These are phyloP conservation scores for Penicillium nucicola DNA, from an alignment of 495 filamentous ascomycete genomes.

Conservation along the genomic window DNA sequence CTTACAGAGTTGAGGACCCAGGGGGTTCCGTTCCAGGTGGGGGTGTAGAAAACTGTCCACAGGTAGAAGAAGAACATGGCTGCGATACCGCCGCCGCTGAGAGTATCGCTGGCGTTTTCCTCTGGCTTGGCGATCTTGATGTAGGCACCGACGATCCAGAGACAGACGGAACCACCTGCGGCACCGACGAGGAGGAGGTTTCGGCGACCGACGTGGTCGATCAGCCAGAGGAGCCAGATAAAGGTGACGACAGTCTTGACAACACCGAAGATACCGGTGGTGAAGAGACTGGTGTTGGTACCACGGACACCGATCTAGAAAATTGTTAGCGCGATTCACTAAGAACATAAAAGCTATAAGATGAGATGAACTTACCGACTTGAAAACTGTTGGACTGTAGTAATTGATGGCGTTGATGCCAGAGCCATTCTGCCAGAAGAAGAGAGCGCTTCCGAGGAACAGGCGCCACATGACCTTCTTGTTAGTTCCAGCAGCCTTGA, in stretches of 20 bases:
- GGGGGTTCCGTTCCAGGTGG: slow-evolving; percentile 71
- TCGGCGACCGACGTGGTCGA: slow-evolving; percentile 68
- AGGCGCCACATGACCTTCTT: slow-evolving; percentile 61
- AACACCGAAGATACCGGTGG: slow-evolving; percentile 53
- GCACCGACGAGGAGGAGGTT: slow-evolving; percentile 70
- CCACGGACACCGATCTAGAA: slow-evolving; percentile 51
- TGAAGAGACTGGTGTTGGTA: slow-evolving; percentile 46
- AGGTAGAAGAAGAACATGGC: slow-evolving; percentile 80
- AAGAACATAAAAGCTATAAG: no score
- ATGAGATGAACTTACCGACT: slow-evolving; percentile 9
- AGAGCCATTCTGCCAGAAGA: slow-evolving; percentile 66
- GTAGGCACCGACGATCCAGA: slow-evolving; percentile 73
- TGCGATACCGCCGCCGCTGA: slow-evolving; percentile 58
- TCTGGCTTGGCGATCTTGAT: slow-evolving; percentile 58
- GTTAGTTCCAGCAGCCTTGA: slow-evolving; percentile 52
- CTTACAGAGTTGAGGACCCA: slow-evolving; percentile 61
- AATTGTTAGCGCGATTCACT: neutral
- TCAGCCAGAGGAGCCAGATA: slow-evolving; percentile 65
- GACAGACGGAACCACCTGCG: slow-evolving; percentile 62
- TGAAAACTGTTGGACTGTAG: slow-evolving; percentile 60
- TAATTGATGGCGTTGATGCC: slow-evolving; percentile 73
- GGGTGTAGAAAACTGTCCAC: slow-evolving; percentile 75
- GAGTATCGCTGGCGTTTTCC: slow-evolving; percentile 28
- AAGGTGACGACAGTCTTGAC: slow-evolving; percentile 58
- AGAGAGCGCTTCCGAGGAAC: slow-evolving; percentile 64